A percentile compares a stretch with the other conserved stretches of the same genome.
These are phyloP conservation scores for Hypoxylon sp. DNA, from an alignment of 2,329 filamentous ascomycete genomes.

Conservation along the genomic window DNA sequence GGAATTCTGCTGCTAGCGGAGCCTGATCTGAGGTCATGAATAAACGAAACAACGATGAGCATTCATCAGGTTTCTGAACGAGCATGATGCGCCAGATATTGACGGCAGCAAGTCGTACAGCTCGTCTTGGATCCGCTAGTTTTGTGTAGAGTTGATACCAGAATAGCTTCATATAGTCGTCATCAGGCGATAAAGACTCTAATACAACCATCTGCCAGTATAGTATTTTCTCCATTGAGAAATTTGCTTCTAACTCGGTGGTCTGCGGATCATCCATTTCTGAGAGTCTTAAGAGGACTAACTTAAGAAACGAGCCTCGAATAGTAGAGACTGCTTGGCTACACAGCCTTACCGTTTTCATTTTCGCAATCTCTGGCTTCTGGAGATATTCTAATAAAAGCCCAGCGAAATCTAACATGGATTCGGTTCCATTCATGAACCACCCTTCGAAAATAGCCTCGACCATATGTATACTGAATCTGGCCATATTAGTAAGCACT, in stretches of 20 bases:
- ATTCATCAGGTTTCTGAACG: slow-evolving; percentile 92
- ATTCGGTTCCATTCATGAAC: slow-evolving; percentile 90
- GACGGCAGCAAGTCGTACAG: slow-evolving; percentile 81
- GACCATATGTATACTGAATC: slow-evolving; percentile 83
- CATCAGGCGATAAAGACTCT: slow-evolving; percentile 80
- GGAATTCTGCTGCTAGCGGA: slow-evolving; percentile 81
- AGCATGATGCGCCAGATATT: slow-evolving; percentile 92
- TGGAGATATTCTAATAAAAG: slow-evolving; percentile 90
- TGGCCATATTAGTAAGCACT: slow-evolving; percentile 86
- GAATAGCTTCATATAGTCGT: slow-evolving; percentile 86
- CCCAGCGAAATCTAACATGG: slow-evolving; percentile 87
- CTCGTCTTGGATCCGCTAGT: slow-evolving; percentile 77
- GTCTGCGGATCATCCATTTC: slow-evolving; percentile 80
- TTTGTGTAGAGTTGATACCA: slow-evolving; percentile 96
- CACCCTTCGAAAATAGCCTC: slow-evolving; percentile 96
- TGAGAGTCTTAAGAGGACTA: slow-evolving; percentile 85
- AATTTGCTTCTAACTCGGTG: slow-evolving; percentile 73
- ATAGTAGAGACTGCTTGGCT: slow-evolving; percentile 85
- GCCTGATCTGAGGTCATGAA: slow-evolving; percentile 79
- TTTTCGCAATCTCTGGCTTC: slow-evolving; percentile 80
- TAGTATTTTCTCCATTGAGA: slow-evolving; percentile 85
- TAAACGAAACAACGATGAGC: slow-evolving; percentile 79
- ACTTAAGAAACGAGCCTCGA: slow-evolving; percentile 81
- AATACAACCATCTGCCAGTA: slow-evolving; percentile 98
- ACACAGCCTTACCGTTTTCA: slow-evolving; percentile 94